Evolutionary conservation across 73 alveolate genomes (phyloP).

Genomic region (Halteria grandinella): DNA sequence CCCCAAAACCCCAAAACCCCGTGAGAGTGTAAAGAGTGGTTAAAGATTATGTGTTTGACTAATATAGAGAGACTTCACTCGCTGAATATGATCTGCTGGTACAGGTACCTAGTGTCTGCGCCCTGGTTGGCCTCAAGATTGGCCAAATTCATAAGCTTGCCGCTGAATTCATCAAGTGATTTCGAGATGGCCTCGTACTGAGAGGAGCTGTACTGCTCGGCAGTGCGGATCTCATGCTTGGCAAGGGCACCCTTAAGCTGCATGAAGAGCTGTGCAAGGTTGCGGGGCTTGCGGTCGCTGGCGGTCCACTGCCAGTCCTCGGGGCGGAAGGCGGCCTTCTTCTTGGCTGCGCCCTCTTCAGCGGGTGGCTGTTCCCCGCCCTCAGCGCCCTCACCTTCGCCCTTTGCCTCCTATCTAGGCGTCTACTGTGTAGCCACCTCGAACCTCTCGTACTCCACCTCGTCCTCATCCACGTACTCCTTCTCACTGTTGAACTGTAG

Average conservation of each 20-base stretch:
- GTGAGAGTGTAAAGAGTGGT: too few relatives aligned
- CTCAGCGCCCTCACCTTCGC: slow-evolving; percentile 52
- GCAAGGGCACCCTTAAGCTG: slow-evolving; percentile 34
- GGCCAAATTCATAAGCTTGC: too few relatives aligned
- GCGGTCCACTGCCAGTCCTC: slow-evolving; percentile 64
- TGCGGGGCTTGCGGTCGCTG: slow-evolving; percentile 59
- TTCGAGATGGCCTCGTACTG: slow-evolving; percentile 60
- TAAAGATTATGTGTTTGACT: too few relatives aligned
- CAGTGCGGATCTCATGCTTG: slow-evolving; percentile 47
- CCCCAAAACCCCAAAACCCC: too few relatives aligned
- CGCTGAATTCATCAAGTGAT: slow-evolving; percentile 62
- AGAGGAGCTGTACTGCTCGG: background rate
- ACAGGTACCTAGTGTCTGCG: slow-evolving; percentile 17
- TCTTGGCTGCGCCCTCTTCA: slow-evolving; percentile 53
- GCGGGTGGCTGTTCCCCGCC: slow-evolving; percentile 41
- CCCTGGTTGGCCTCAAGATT: too few relatives aligned
- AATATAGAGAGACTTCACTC: background rate
- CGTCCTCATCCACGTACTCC: slow-evolving; percentile 59
- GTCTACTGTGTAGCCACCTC: slow-evolving; percentile 65
- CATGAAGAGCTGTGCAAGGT: slow-evolving; percentile 52
- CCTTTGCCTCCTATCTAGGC: slow-evolving; percentile 48
- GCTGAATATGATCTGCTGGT: slow-evolving; percentile 32
- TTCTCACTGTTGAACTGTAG: slow-evolving; percentile 48
- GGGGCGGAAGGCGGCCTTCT: slow-evolving; percentile 42
- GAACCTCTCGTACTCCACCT: slow-evolving; percentile 67